Evolutionary conservation across 2,329 filamentous ascomycete species (phyloP).

Genomic region (Epichloe festucae): DNA sequence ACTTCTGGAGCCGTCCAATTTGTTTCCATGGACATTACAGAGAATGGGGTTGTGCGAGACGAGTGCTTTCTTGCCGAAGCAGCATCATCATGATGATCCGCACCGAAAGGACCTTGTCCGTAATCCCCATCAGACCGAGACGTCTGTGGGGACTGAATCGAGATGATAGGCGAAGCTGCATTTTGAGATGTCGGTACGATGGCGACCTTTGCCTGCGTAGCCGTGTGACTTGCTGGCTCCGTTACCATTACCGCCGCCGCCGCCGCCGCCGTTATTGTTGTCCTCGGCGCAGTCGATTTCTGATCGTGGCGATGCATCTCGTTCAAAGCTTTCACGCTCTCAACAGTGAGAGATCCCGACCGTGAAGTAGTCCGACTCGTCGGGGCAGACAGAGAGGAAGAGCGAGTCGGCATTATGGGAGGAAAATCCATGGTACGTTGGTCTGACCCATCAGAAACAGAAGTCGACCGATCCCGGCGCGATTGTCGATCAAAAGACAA

Average conservation of each 20-base stretch:
- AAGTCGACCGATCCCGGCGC: conserved; percentile 29
- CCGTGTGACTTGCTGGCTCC: background rate
- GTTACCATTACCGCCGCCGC: background rate
- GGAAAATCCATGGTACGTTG: conserved; percentile 48
- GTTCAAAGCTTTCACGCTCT: conserved; percentile 45
- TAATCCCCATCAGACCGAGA: background rate
- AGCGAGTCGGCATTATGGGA: conserved; percentile 41
- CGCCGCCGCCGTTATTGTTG: background rate
- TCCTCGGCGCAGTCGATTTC: background rate
- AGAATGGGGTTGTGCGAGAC: conserved; percentile 49
- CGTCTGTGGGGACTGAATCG: background rate
- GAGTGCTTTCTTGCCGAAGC: conserved; percentile 40
- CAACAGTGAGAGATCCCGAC: conserved; percentile 23
- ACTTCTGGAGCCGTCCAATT: conserved; percentile 48
- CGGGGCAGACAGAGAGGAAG: conserved; percentile 49
- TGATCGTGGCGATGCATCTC: conserved; percentile 15
- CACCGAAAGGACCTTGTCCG: conserved; percentile 20
- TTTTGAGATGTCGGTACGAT: background rate
- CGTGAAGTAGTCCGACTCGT: conserved; percentile 45
- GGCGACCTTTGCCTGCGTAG: background rate
- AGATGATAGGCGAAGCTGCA: background rate
- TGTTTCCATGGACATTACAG: conserved; percentile 47
- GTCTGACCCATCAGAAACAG: conserved; percentile 36
- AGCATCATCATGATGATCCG: conserved; percentile 41
- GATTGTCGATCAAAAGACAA: conserved; percentile 30